phyloP scores from a whole-genome alignment of 192 early-diverging fungal genomes.

The Backusella circina region DNA sequence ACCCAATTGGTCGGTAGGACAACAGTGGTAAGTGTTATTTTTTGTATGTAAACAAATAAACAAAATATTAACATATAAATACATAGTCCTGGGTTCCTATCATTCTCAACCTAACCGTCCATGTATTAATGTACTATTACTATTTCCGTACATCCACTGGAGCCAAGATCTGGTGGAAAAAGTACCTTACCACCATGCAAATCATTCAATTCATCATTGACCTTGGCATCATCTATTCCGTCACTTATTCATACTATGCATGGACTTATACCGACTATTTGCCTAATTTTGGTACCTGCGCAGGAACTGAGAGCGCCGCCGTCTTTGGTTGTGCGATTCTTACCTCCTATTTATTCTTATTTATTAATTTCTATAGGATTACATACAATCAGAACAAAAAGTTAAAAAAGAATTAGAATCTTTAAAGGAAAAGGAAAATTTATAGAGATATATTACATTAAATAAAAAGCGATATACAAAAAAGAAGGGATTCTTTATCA shows the following conservation, averaged over 20 bases:
- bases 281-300: conserved; percentile 65
- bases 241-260: conserved; percentile 79
- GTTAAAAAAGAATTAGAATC: conserved; percentile 12
- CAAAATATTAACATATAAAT: not conserved
- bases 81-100: conserved; percentile 71
- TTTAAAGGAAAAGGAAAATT: not conserved
- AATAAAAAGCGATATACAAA: not conserved
- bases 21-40: conserved; percentile 70
- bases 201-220: conserved; percentile 91
- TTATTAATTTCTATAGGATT: conserved; percentile 85
- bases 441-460: not conserved
- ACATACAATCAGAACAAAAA: conserved; percentile 69
- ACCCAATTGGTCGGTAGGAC: conserved; percentile 72
- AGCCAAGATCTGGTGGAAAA: conserved; percentile 89
- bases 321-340: conserved; percentile 77
- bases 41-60: not conserved
- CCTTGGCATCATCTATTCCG: conserved; percentile 77
- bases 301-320: conserved; percentile 74
- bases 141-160: conserved; percentile 77
- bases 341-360: conserved; percentile 80
- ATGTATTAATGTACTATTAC: conserved; percentile 92
- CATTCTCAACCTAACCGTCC: conserved; percentile 80
- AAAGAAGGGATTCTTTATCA: not conserved
- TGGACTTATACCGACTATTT: conserved; percentile 55
- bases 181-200: conserved; percentile 85